phyloP scores from a whole-genome alignment of 768 basidiomycete species.

The Crepidotus variabilis region DNA sequence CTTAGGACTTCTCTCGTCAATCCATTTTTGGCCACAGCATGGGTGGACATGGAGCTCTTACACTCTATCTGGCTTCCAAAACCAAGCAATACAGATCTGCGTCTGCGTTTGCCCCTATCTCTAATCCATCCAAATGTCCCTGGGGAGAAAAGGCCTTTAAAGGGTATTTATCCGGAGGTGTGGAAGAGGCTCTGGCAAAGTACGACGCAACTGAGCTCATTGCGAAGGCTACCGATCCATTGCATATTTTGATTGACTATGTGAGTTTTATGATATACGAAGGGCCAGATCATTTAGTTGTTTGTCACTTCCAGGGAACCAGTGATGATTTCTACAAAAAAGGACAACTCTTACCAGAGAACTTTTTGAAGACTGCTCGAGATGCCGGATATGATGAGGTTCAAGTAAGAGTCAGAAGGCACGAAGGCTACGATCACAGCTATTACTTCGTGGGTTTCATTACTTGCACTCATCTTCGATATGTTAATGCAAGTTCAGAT shows the following conservation, averaged over 20 bases:
- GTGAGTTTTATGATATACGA: slow-evolving; percentile 35
- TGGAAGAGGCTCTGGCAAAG: slow-evolving; percentile 64
- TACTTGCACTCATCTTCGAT: background rate
- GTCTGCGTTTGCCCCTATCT: slow-evolving; percentile 84
- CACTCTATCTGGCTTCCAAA: slow-evolving; percentile 78
- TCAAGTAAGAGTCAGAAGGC: slow-evolving; percentile 74
- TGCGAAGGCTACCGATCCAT: slow-evolving; percentile 49
- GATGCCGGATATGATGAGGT: slow-evolving; percentile 68
- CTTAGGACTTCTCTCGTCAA: slow-evolving; percentile 74
- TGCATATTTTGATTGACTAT: slow-evolving; percentile 86
- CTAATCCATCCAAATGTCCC: slow-evolving; percentile 80
- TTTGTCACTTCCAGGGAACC: slow-evolving; percentile 52
- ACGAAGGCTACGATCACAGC: slow-evolving; percentile 84
- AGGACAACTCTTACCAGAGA: slow-evolving; percentile 87
- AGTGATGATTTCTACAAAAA: slow-evolving; percentile 81
- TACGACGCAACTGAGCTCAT: slow-evolving; percentile 91
- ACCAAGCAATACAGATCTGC: slow-evolving; percentile 75
- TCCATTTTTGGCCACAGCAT: slow-evolving; percentile 97
- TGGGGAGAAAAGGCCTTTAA: slow-evolving; percentile 94
- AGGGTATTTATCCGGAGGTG: slow-evolving; percentile 77
- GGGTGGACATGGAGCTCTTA: slow-evolving; percentile 95
- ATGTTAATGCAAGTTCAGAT: slow-evolving; percentile 43
- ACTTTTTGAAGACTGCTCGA: slow-evolving; percentile 77
- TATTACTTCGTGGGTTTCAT: slow-evolving; percentile 73
- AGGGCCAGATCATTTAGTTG: background rate